These are phyloP conservation scores for Fusarium pseudograminearum DNA, from an alignment of 2,329 filamentous ascomycete genomes.

Conservation along the genomic window DNA sequence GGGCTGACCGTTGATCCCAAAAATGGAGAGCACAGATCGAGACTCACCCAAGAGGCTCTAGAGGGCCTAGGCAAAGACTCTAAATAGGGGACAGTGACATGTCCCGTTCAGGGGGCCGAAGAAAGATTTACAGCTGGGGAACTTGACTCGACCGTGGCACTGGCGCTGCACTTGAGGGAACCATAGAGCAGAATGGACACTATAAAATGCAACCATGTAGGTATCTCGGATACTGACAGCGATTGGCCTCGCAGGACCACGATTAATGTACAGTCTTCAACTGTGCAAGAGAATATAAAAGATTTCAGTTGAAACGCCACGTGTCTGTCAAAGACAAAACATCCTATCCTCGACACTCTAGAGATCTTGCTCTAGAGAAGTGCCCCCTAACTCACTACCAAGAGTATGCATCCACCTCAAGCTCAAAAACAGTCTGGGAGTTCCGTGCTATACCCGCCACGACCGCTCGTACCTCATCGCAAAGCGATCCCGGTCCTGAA, in stretches of 20 bases:
- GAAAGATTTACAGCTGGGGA: no score
- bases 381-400: not conserved
- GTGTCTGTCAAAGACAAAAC: not conserved
- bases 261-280: not conserved
- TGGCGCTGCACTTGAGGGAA: not conserved
- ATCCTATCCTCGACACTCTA: not conserved
- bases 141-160: no score
- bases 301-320: not conserved
- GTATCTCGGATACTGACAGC: not conserved
- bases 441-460: slow-evolving; percentile 16
- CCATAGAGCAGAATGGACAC: not conserved
- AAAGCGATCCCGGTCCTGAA: slow-evolving; percentile 13
- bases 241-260: accelerated
- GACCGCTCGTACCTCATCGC: slow-evolving; percentile 9
- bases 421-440: slow-evolving; percentile 16
- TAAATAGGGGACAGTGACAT: not conserved
- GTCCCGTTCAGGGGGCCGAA: not conserved
- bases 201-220: not conserved
- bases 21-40: not conserved
- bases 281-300: accelerated
- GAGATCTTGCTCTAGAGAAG: not conserved
- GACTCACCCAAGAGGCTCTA: not conserved
- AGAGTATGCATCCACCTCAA: slow-evolving; percentile 26
- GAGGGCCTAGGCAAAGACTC: no score
- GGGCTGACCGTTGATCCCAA: accelerated